Base-by-base conservation (phyloP, 2,329 filamentous ascomycete species). In the Trichophyton equinum region DNA sequence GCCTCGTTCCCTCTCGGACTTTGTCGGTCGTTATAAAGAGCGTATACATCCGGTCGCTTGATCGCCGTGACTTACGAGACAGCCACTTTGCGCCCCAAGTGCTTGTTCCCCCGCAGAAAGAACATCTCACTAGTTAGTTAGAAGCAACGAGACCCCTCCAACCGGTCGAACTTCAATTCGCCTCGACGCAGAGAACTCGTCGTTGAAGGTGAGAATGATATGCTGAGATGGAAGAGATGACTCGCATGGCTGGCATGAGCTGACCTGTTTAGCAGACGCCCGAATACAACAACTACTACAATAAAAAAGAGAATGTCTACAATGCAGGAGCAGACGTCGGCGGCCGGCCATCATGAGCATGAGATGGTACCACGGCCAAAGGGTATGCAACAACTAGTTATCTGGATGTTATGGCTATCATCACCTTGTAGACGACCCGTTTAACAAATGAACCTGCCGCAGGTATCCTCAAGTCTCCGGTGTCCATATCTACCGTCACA, bases 391-490 rank as follows among this genome's bases (percentile, higher is more conserved):
- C 55, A 2, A 30, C 30, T 18, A 22, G 22, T 2, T 22, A 15
- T 15, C 11, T 51, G n/a, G 13, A 27, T 13, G 9, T 3, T 22
- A 22, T 30, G 27, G 6, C 27, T 30, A 30, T 30, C 46, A 15
- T 30, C 25, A 15, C 6, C 9, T 25, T 13, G 20, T 4, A 15
- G 8, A 51, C 6, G 18, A 6, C 8, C 20, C 1, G 46, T 13
- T 27, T 55, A 25, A 27, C 27, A 20, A 36, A 11, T 3, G n/a
- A 15, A 51, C 25, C 11, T 27, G 33, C 2, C 27, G 6, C 27
- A 96, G 92, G 92, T 67, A 97, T 97, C 68, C 84, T 97, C 68
- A 97, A 97, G 78, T 86, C 88, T 57, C 89, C 82, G 64, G 85
- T 81, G 36, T 70, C 75, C 22, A 72, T 77, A 15, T 68, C 66